Evolutionary conservation across 306 rosid genomes (phyloP).

Genomic region (Argentina anserina): DNA sequence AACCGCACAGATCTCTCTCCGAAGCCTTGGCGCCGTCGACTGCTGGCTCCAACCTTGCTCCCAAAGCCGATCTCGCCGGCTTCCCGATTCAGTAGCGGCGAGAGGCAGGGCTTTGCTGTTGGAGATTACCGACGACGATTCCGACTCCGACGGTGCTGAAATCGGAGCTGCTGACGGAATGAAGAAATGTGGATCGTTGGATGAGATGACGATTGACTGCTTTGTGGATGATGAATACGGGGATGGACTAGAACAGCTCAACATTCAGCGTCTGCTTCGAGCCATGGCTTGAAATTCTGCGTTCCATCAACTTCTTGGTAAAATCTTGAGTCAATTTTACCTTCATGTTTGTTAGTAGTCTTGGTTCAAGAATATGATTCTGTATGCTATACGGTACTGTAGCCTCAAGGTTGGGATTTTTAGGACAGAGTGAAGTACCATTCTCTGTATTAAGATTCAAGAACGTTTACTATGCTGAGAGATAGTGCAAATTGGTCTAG

Average conservation of each 20-base stretch:
- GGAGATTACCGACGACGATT: not conserved
- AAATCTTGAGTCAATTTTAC: conserved; percentile 3
- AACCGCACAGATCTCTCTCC: not conserved
- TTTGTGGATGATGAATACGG: conserved; percentile 1
- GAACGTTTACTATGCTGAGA: no score
- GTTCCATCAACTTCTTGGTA: not conserved
- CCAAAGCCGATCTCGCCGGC: not conserved
- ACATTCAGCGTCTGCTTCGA: not conserved
- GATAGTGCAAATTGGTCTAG: no score
- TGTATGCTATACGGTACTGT: no score
- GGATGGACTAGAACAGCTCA: not conserved
- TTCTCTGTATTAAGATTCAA: no score
- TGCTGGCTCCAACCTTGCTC: not conserved
- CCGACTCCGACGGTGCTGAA: no score
- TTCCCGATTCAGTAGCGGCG: not conserved
- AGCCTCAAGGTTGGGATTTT: no score
- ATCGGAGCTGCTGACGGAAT: not conserved
- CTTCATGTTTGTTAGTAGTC: not conserved
- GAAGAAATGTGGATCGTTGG: conserved; percentile 13
- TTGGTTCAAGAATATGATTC: not conserved
- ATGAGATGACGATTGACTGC: conserved; percentile 13
- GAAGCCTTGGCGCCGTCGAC: not conserved
- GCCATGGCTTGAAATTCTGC: not conserved
- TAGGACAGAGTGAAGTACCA: no score
- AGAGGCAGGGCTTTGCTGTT: conserved; percentile 3